phyloP scores from a whole-genome alignment of 768 basidiomycete genomes.

The Cyclocybe aegerita region DNA sequence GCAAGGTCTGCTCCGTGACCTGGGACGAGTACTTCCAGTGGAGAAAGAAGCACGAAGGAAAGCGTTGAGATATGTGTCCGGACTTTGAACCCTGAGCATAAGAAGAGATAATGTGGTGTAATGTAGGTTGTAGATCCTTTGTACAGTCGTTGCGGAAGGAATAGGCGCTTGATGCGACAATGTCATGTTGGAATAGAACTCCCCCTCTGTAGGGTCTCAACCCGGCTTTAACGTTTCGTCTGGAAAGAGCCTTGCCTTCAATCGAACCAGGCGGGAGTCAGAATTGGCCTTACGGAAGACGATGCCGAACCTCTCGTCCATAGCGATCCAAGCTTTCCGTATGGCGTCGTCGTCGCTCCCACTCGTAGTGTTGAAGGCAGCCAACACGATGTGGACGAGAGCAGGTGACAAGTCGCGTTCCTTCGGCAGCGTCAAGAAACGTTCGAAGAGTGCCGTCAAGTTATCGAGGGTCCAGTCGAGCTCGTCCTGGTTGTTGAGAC shows the following conservation, averaged over 20 bases:
- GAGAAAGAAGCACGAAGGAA: conserved; percentile 48
- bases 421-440: conserved; percentile 59
- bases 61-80: conserved; percentile 4
- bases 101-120: background rate
- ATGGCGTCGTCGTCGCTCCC: conserved; percentile 47
- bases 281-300: conserved; percentile 39
- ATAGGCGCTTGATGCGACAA: background rate
- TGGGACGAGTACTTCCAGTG: conserved; percentile 82
- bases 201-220: background rate
- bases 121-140: background rate
- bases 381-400: conserved; percentile 65
- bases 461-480: conserved; percentile 58
- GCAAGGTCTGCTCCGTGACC: conserved; percentile 59
- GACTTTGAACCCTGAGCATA: background rate
- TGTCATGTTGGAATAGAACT: background rate
- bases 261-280: conserved; percentile 38
- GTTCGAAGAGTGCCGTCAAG: conserved; percentile 56
- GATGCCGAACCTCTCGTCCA: conserved; percentile 55
- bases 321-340: conserved; percentile 52
- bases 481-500: conserved; percentile 6
- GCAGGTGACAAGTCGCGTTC: conserved; percentile 41
- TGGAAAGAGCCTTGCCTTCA: conserved; percentile 37
- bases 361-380: conserved; percentile 63
- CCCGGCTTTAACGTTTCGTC: conserved; percentile 5
- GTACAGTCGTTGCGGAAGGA: background rate